A percentile compares a stretch with the other conserved stretches of the same genome.
Conservation (phyloP, 116 monocot species). For the Papilionanthe hybrid region DNA sequence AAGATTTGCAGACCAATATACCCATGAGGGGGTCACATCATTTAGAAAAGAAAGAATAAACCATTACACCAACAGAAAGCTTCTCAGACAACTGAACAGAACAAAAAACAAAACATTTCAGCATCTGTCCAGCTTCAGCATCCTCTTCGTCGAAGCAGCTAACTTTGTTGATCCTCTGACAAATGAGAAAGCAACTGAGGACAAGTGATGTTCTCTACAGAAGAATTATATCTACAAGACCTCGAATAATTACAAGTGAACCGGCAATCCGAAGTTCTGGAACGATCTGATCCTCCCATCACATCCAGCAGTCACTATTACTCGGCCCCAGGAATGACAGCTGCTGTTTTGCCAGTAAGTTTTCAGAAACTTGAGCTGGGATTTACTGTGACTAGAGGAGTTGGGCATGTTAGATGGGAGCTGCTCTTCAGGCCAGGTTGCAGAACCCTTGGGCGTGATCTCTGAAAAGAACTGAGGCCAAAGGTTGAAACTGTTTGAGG, state of each 20-base stretch:
- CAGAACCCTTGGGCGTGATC: conserved; percentile 38
- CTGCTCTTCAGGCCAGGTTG: conserved; percentile 97
- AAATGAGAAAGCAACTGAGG: neutral
- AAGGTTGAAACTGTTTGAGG: conserved; percentile 32
- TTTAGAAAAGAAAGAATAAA: neutral
- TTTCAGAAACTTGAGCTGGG: conserved; percentile 50
- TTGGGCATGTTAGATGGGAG: conserved; percentile 35
- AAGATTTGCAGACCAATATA: neutral
- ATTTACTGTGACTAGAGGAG: conserved; percentile 20
- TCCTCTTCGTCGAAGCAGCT: neutral
- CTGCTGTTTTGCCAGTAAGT: conserved; percentile 27
- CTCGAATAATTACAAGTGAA: neutral
- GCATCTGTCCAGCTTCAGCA: neutral
- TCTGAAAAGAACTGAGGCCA: conserved; percentile 41
- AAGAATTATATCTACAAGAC: neutral
- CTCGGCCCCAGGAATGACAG: conserved; percentile 74
- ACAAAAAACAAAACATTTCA: neutral
- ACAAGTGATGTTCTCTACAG: neutral
- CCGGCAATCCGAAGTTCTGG: conserved; percentile 50
- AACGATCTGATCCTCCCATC: conserved; percentile 46
- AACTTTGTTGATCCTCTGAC: too few species aligned
- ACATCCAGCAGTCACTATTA: conserved; percentile 47
- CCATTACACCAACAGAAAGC: neutral
- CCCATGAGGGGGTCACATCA: neutral
- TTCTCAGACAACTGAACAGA: conserved; percentile 1